Evolutionary conservation across 805 yeast genomes (phyloP).

Genomic region (Dipodascopsis tothii): DNA sequence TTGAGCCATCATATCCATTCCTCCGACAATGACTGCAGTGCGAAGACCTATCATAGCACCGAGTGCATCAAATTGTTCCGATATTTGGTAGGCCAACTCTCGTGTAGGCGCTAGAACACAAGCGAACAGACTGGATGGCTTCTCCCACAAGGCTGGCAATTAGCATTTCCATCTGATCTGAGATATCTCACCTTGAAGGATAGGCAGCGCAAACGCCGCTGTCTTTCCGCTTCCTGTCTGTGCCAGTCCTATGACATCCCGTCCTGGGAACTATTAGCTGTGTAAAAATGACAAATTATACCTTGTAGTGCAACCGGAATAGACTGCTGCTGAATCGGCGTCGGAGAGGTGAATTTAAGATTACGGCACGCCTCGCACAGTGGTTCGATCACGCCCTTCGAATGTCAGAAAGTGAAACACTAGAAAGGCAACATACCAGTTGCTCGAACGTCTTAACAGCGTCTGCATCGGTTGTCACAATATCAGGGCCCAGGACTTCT

Average conservation of each 20-base stretch:
- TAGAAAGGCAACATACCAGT: slow-evolving; percentile 9
- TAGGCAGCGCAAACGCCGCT: slow-evolving; percentile 96
- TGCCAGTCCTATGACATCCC: slow-evolving; percentile 91
- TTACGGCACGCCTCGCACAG: slow-evolving; percentile 69
- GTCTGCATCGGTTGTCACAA: too few species aligned
- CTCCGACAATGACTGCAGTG: slow-evolving; percentile 85
- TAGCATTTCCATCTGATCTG: too few species aligned
- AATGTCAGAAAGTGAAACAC: background rate
- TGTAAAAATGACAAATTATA: too few species aligned
- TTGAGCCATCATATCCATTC: slow-evolving; percentile 97
- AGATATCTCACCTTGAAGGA: slow-evolving; percentile 46
- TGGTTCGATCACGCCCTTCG: slow-evolving; percentile 57
- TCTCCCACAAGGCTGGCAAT: slow-evolving; percentile 69
- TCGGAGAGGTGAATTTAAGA: slow-evolving; percentile 72
- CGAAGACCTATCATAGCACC: slow-evolving; percentile 91
- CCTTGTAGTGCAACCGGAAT: slow-evolving; percentile 88
- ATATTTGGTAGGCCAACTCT: slow-evolving; percentile 53
- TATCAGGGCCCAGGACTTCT: too few species aligned
- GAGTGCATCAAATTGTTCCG: slow-evolving; percentile 89
- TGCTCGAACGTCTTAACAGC: slow-evolving; percentile 22
- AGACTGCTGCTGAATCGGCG: slow-evolving; percentile 88
- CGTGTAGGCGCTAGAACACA: slow-evolving; percentile 74
- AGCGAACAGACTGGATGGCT: slow-evolving; percentile 80
- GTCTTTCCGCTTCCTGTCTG: slow-evolving; percentile 98
- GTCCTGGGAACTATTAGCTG: slow-evolving; percentile 26